These are phyloP conservation scores for Purpureocillium takamizusanense DNA, from an alignment of 2,329 filamentous ascomycete species.

Conservation along the genomic window DNA sequence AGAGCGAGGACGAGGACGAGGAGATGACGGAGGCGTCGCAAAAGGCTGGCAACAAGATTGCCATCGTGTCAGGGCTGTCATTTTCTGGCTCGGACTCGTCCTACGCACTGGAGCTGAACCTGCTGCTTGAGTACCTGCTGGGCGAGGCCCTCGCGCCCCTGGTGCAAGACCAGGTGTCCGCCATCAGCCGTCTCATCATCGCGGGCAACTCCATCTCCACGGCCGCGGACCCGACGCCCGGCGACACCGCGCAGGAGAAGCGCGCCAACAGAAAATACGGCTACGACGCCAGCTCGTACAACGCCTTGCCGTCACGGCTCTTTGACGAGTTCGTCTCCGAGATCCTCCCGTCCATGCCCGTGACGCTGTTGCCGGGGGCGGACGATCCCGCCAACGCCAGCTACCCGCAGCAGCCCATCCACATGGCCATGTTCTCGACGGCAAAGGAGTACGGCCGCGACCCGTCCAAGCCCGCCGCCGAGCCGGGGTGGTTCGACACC, in stretches of 20 bases:
- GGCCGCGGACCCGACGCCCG: constrained; percentile 21
- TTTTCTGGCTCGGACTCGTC: constrained; percentile 68
- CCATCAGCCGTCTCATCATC: constrained; percentile 79
- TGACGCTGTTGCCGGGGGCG: constrained; percentile 80
- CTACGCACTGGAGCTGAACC: constrained; percentile 64
- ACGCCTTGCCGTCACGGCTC: constrained; percentile 72
- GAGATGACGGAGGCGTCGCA: constrained; percentile 46
- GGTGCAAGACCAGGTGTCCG: constrained; percentile 49
- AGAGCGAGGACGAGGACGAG: constrained; percentile 31
- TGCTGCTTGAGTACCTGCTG: constrained; percentile 79
- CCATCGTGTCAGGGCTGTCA: constrained; percentile 78
- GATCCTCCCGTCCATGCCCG: constrained; percentile 74
- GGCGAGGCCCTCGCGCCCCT: constrained; percentile 63
- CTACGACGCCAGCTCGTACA: constrained; percentile 84
- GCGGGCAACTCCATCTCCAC: constrained; percentile 88
- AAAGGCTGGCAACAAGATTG: constrained; percentile 49
- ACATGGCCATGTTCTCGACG: constrained; percentile 80
- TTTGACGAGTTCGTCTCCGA: constrained; percentile 76
- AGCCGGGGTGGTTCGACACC: constrained; percentile 70
- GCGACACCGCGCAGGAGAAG: constrained; percentile 35
- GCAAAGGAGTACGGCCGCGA: constrained; percentile 57
- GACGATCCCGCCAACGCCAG: constrained; percentile 83
- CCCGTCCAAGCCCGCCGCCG: constrained; percentile 22
- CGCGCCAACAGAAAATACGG: constrained; percentile 72
- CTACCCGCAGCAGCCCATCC: constrained; percentile 87